Percentiles rank a stretch among this genome's conserved stretches.
Evolutionary conservation across 2,329 filamentous ascomycete species (phyloP).

Genomic region (Colletotrichum tropicale): DNA sequence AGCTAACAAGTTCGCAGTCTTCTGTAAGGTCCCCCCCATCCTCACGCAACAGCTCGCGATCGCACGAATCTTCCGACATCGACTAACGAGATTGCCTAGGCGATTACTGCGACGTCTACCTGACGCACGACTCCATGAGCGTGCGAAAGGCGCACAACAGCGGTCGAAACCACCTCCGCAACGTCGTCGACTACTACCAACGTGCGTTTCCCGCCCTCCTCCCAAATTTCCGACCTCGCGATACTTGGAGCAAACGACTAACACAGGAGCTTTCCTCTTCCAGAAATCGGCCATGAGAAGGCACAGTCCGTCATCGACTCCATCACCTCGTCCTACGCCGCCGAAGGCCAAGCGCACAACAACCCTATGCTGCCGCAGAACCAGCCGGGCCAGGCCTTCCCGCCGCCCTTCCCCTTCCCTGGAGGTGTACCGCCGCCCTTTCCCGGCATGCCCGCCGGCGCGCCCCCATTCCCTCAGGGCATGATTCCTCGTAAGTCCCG

Average conservation of each 20-base stretch:
- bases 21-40: conserved; percentile 44
- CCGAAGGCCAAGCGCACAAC: conserved; percentile 84
- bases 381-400: conserved; percentile 59
- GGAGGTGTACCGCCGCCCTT: conserved; percentile 66
- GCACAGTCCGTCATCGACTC: conserved; percentile 98
- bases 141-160: conserved; percentile 98
- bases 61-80: not conserved
- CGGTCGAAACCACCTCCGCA: conserved; percentile 94
- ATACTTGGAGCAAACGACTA: not conserved
- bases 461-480: conserved; percentile 45
- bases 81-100: conserved; percentile 47
- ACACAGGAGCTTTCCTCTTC: not conserved
- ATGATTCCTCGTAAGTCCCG: conserved; percentile 56
- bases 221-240: not conserved
- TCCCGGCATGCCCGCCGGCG: conserved; percentile 50
- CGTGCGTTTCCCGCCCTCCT: conserved; percentile 55
- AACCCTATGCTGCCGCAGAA: conserved; percentile 83
- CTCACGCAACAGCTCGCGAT: not conserved
- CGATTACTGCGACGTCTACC: conserved; percentile 99
- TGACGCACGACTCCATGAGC: conserved; percentile 99
- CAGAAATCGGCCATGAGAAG: conserved; percentile 98
- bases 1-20: conserved; percentile 57
- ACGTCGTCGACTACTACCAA: conserved; percentile 98
- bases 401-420: conserved; percentile 67
- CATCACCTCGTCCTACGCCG: conserved; percentile 94